Conservation (phyloP, 225 moss, liverwort and hornwort genomes). For the Pseudoscleropodium purum region DNA sequence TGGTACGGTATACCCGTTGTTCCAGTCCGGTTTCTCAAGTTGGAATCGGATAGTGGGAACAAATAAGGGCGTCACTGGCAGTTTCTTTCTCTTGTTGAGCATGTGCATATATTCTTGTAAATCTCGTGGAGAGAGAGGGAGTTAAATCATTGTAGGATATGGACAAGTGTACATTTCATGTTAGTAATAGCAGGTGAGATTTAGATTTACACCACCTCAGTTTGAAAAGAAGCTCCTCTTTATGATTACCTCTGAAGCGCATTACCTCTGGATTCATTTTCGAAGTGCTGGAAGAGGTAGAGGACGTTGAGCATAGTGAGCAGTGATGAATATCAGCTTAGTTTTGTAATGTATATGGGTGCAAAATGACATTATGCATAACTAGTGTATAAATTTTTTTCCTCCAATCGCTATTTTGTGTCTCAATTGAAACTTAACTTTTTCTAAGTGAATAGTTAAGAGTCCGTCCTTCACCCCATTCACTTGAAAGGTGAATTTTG, state of each 20-base stretch:
- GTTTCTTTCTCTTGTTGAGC: background rate
- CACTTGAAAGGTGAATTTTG: background rate
- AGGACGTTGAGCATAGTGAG: background rate
- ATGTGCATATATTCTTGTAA: slow-evolving; percentile 31
- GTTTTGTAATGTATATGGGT: background rate
- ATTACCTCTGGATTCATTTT: background rate
- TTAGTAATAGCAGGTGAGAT: background rate
- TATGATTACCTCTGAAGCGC: background rate
- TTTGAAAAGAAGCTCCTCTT: background rate
- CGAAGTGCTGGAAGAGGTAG: background rate
- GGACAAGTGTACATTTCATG: slow-evolving; percentile 12
- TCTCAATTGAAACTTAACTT: background rate
- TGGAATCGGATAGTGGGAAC: slow-evolving; percentile 10
- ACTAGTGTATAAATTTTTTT: background rate
- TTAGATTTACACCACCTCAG: background rate
- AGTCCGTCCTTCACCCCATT: background rate
- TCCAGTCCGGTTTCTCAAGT: slow-evolving; percentile 60
- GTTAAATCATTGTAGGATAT: background rate
- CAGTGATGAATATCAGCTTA: background rate
- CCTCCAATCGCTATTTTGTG: background rate
- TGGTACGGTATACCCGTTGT: slow-evolving; percentile 88
- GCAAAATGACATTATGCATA: background rate
- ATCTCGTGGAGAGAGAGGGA: background rate
- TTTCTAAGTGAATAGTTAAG: background rate
- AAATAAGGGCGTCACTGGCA: background rate